Base-by-base conservation (phyloP, 1,284 basidiomycete genomes). In the Prillingera fragicola region DNA sequence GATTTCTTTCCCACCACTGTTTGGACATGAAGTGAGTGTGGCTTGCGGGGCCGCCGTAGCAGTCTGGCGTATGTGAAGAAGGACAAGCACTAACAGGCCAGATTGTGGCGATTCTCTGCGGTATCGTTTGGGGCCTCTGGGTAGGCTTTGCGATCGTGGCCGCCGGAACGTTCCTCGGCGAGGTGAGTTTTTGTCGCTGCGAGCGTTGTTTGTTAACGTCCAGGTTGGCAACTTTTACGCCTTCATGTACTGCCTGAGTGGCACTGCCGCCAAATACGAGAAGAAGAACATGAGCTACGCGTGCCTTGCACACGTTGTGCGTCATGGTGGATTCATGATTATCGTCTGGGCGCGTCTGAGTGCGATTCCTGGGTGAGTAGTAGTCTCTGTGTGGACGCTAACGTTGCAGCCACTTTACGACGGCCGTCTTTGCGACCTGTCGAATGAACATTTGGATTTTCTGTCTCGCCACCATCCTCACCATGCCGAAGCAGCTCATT, bases 251-350 rank as follows among this genome's bases (percentile, higher is more conserved):
- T 73, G 60, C 41, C 80, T 79, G 58, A 67, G 78, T 3, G 70
- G 78, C 2, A 78, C 80, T 17, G 85, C 82, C 0, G 79, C 80
- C 48, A 85, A 84, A 62, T 71, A 82, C 38, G 86, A 90, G 70
- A 73, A 76, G 56, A 80, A 76, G 22, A 83, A 83, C 46, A 73
- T 87, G 27, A 73, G 75, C 26, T 91, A 89, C 65, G 85, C 80
- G 3, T 85, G 84, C 63, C 75, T 90, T 32, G 83, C 84, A 0
- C 77, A 79, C 50, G 82, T 86, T 31, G 80, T 89, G 5, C 75
- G 84, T 6, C 82, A 86, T 19, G 87, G 87, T 15, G 86, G 86
- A 1, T 85, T 89, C 70, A 79, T 75, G 61, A 80, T 88, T 55
- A 81, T 84, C 1, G 74, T 87, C 22, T 76, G 85, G 33, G 82